Evolutionary conservation across 768 basidiomycete species (phyloP).

Genomic region (Termitomyces sp.): DNA sequence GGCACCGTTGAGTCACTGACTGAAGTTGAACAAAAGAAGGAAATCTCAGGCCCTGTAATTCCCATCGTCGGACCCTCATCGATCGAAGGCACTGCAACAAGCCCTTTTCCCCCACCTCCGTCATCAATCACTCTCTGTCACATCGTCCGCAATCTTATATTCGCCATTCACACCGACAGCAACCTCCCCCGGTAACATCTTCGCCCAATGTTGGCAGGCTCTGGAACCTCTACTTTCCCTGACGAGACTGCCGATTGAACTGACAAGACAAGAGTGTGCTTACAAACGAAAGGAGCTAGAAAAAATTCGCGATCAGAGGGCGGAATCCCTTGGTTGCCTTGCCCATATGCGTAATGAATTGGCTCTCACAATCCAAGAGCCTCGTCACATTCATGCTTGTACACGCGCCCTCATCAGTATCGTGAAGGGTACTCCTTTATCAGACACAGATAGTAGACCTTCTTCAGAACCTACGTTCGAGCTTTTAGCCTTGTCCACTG

Average conservation of each 20-base stretch:
- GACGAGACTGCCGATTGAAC: slow-evolving; percentile 48
- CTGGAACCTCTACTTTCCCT: slow-evolving; percentile 18
- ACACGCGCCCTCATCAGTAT: slow-evolving; percentile 14
- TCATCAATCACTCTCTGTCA: slow-evolving; percentile 14
- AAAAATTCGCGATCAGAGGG: slow-evolving; percentile 59
- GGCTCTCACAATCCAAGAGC: slow-evolving; percentile 22
- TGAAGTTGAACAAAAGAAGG: slow-evolving; percentile 18
- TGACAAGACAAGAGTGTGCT: slow-evolving; percentile 63
- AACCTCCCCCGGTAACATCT: slow-evolving; percentile 4
- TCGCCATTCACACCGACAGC: neutral
- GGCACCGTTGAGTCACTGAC: slow-evolving; percentile 20
- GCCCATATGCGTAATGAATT: slow-evolving; percentile 46
- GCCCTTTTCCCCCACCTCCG: slow-evolving; percentile 59
- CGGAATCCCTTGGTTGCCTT: slow-evolving; percentile 60
- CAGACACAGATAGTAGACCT: neutral
- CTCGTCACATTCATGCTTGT: slow-evolving; percentile 13
- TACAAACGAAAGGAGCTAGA: slow-evolving; percentile 55
- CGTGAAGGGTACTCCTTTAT: slow-evolving; percentile 12
- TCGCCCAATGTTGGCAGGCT: slow-evolving; percentile 8
- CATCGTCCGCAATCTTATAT: slow-evolving; percentile 14
- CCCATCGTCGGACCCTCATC: slow-evolving; percentile 36
- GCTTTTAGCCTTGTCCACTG: slow-evolving; percentile 20
- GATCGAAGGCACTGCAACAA: slow-evolving; percentile 43
- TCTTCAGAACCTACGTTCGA: slow-evolving; percentile 2
- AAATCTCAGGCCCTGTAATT: slow-evolving; percentile 20